A percentile compares a stretch with the other conserved stretches of the same genome.
Evolutionary conservation across 1,284 basidiomycete genomes (phyloP).

Genomic region (Xanthoconium separans): DNA sequence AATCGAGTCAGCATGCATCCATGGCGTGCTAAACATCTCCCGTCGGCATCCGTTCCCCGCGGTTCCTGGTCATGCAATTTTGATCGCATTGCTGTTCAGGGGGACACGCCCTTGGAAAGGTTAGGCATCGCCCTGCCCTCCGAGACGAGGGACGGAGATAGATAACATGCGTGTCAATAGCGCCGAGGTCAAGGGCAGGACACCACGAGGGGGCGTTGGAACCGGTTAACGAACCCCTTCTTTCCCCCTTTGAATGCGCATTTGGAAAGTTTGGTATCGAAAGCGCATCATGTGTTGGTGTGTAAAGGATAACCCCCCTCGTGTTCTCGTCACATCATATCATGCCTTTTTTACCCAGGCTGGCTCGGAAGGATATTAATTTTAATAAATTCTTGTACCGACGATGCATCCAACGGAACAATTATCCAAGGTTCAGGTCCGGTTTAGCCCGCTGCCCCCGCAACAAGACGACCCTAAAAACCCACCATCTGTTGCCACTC

Average conservation of each 20-base stretch:
- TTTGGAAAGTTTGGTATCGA: conserved; percentile 32
- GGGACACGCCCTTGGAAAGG: conserved; percentile 2
- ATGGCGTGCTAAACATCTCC: conserved; percentile 4
- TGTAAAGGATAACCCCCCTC: conserved; percentile 4
- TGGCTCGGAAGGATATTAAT: neutral
- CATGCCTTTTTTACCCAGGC: neutral
- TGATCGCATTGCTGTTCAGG: conserved; percentile 11
- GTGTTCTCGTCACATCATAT: conserved; percentile 15
- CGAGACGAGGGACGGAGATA: conserved; percentile 13
- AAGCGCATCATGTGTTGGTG: conserved; percentile 11
- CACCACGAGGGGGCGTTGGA: conserved; percentile 21
- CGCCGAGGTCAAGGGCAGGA: conserved; percentile 26
- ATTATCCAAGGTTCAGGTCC: conserved; percentile 2
- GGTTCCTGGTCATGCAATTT: conserved; percentile 8
- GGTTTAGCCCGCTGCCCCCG: neutral
- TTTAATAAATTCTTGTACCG: conserved; percentile 7
- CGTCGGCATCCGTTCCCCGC: conserved; percentile 3
- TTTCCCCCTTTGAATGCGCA: conserved; percentile 14
- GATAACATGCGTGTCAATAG: conserved; percentile 6
- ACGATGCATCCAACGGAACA: conserved; percentile 2
- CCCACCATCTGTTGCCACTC: conserved; percentile 10
- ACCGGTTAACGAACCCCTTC: conserved; percentile 1
- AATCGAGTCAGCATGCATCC: conserved; percentile 7
- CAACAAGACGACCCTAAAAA: conserved; percentile 15
- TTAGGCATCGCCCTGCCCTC: conserved; percentile 1